Evolutionary conservation across 768 basidiomycete genomes (phyloP).

Genomic region (Tremella yokohamensis): DNA sequence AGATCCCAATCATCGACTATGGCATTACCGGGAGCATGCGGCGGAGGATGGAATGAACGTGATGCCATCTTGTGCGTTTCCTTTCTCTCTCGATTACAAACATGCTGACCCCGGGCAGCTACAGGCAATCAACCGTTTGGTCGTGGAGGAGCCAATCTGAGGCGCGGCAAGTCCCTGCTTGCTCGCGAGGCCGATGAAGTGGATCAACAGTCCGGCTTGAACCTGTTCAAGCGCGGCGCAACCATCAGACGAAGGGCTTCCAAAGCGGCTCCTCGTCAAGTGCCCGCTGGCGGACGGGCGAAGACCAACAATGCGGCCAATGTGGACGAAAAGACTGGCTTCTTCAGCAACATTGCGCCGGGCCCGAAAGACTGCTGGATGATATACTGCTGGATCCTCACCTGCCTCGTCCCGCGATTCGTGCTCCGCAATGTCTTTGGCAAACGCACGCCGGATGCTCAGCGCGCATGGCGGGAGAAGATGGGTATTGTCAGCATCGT

Average conservation of each 20-base stretch:
- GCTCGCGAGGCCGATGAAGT: slow-evolving; percentile 78
- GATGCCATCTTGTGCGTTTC: slow-evolving; percentile 71
- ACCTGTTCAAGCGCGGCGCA: slow-evolving; percentile 81
- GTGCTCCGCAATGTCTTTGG: slow-evolving; percentile 72
- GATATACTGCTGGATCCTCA: slow-evolving; percentile 83
- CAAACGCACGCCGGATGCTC: slow-evolving; percentile 82
- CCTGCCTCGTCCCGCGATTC: slow-evolving; percentile 71
- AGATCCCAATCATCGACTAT: slow-evolving; percentile 87
- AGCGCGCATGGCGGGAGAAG: slow-evolving; percentile 97
- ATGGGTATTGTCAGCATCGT: slow-evolving; percentile 86
- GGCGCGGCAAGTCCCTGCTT: slow-evolving; percentile 84
- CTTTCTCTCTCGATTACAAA: background rate
- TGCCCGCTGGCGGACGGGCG: slow-evolving; percentile 51
- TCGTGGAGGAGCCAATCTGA: slow-evolving; percentile 42
- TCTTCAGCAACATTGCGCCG: slow-evolving; percentile 68
- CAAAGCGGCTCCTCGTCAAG: slow-evolving; percentile 53
- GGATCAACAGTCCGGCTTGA: slow-evolving; percentile 77
- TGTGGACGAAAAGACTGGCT: slow-evolving; percentile 40
- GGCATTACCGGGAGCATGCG: slow-evolving; percentile 87
- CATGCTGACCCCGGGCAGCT: slow-evolving; percentile 25
- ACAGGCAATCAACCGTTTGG: slow-evolving; percentile 43
- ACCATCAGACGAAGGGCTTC: slow-evolving; percentile 66
- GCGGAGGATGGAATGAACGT: slow-evolving; percentile 68
- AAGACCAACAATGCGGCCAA: slow-evolving; percentile 50
- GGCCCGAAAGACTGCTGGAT: slow-evolving; percentile 94